A percentile compares a stretch with the other conserved stretches of the same genome.
Conservation (phyloP, 2,329 filamentous ascomycete genomes). For the Neopestalotiopsis clavispora region DNA sequence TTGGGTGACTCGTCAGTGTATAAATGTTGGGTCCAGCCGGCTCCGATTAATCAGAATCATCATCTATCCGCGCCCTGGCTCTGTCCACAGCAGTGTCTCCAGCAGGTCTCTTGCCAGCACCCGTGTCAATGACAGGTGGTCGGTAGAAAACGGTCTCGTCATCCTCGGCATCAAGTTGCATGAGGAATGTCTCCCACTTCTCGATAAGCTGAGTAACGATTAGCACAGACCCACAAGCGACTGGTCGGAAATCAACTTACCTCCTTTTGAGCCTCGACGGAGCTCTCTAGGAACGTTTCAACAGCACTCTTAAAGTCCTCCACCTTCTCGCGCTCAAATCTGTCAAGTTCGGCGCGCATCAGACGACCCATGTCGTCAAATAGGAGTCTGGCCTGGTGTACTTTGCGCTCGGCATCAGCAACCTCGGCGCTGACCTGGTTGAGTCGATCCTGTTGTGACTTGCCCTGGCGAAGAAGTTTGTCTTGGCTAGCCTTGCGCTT, state of each 20-base stretch:
- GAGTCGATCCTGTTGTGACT: slow-evolving; percentile 92
- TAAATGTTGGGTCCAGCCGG: neutral
- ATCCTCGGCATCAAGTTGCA: slow-evolving; percentile 94
- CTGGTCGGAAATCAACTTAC: slow-evolving; percentile 53
- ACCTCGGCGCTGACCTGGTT: slow-evolving; percentile 94
- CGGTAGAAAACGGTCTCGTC: slow-evolving; percentile 74
- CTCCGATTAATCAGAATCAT: slow-evolving; percentile 59
- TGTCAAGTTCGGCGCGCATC: slow-evolving; percentile 88
- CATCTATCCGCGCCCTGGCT: slow-evolving; percentile 62
- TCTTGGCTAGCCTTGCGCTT: slow-evolving; percentile 91
- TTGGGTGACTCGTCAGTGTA: neutral
- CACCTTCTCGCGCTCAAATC: slow-evolving; percentile 96
- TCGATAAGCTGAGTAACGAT: slow-evolving; percentile 63
- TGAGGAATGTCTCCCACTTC: slow-evolving; percentile 97
- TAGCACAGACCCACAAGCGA: slow-evolving; percentile 24
- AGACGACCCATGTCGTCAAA: slow-evolving; percentile 98
- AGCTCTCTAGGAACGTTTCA: slow-evolving; percentile 95
- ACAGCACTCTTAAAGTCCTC: slow-evolving; percentile 99
- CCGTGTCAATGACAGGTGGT: slow-evolving; percentile 60
- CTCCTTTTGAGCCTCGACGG: slow-evolving; percentile 98
- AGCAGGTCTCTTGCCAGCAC: slow-evolving; percentile 45
- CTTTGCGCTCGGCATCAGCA: slow-evolving; percentile 89
- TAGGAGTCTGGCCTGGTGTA: slow-evolving; percentile 84
- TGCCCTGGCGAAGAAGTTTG: slow-evolving; percentile 92
- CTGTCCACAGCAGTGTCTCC: slow-evolving; percentile 66